Conservation (phyloP, 2,329 filamentous ascomycete species). For the Hymenoscyphus fraxineus region DNA sequence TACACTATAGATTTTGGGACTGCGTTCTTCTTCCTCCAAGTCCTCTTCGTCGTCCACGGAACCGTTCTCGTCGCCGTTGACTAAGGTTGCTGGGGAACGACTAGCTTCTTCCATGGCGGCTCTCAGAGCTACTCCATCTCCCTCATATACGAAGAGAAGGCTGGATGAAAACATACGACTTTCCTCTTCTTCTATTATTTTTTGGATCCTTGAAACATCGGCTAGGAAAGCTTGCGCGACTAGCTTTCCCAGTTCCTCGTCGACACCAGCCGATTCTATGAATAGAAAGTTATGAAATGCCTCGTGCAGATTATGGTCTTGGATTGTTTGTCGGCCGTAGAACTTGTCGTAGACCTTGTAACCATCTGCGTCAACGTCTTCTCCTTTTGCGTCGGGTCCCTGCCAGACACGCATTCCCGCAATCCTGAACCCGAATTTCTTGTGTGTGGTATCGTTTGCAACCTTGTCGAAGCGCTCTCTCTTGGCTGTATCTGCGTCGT, state of each 20-base stretch:
- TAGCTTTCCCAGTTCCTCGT: conserved; percentile 52
- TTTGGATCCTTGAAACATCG: conserved; percentile 51
- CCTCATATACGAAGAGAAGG: conserved; percentile 61
- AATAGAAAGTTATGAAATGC: conserved; percentile 57
- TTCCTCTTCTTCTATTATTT: conserved; percentile 52
- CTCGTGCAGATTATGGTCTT: conserved; percentile 50
- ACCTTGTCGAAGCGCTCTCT: conserved; percentile 58
- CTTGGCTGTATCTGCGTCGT: conserved; percentile 60
- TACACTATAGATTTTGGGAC: conserved; percentile 68
- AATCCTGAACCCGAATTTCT: conserved; percentile 57
- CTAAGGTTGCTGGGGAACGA: conserved; percentile 29
- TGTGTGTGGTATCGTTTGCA: conserved; percentile 55
- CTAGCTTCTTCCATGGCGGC: conserved; percentile 35
- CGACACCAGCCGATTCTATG: conserved; percentile 54
- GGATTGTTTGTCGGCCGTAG: conserved; percentile 53
- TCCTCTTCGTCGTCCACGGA: conserved; percentile 34
- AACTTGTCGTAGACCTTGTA: conserved; percentile 62
- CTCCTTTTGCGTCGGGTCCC: conserved; percentile 50
- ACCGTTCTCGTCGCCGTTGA: conserved; percentile 30
- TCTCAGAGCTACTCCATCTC: conserved; percentile 53
- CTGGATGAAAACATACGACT: conserved; percentile 57
- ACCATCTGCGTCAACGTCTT: conserved; percentile 49
- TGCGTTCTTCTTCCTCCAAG: conserved; percentile 50
- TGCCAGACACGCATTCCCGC: conserved; percentile 63
- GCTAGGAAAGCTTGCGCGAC: conserved; percentile 51